phyloP scores from a whole-genome alignment of 441 rosid species.

The Mallotus japonicus region DNA sequence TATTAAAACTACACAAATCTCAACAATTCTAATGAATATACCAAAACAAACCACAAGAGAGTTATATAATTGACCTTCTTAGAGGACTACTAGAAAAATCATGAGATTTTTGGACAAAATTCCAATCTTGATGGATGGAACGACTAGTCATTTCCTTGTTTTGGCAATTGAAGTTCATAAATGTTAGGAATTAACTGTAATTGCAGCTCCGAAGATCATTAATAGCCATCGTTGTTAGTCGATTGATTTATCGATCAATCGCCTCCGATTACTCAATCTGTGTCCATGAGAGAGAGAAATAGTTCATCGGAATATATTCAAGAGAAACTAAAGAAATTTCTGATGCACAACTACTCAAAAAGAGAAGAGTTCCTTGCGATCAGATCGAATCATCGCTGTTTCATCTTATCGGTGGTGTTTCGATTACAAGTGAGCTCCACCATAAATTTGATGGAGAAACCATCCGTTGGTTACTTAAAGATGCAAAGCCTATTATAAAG shows the following conservation, averaged over 20 bases:
- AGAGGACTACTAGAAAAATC: constrained; percentile 28
- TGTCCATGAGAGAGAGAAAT: too few relatives aligned
- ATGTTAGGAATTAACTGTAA: not conserved
- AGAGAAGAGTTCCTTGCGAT: too few relatives aligned
- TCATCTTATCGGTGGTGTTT: too few relatives aligned
- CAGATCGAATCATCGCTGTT: too few relatives aligned
- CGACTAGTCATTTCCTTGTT: constrained; percentile 46
- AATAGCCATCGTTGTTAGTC: not conserved
- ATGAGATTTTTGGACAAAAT: constrained; percentile 33
- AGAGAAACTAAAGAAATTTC: too few relatives aligned
- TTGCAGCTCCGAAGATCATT: not conserved
- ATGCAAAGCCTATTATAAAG: too few relatives aligned
- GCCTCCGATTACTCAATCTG: too few relatives aligned
- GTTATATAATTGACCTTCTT: constrained; percentile 37
- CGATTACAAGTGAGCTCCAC: too few relatives aligned
- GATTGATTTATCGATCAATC: not conserved
- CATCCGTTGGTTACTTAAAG: too few relatives aligned
- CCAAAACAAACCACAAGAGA: constrained; percentile 7
- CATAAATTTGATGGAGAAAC: too few relatives aligned
- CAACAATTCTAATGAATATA: not conserved
- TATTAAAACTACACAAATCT: not conserved
- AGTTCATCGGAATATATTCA: too few relatives aligned
- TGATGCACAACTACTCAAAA: too few relatives aligned
- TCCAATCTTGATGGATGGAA: constrained; percentile 43
- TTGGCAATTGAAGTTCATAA: constrained; percentile 38